Conservation (phyloP, 2,329 filamentous ascomycete species). For the Colletotrichum limetticola region DNA sequence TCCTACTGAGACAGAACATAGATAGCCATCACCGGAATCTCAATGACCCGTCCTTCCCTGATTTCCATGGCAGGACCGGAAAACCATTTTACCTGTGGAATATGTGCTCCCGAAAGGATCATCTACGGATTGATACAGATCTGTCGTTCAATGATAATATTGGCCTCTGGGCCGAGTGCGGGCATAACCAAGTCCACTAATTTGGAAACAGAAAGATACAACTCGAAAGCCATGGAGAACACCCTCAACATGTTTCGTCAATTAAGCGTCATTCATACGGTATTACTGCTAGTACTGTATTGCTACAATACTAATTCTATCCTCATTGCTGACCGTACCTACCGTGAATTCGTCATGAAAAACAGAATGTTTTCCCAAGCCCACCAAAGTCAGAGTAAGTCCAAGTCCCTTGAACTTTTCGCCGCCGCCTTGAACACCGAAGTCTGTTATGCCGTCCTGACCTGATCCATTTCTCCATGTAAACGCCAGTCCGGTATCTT, state of each 20-base stretch:
- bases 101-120: neutral
- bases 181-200: neutral
- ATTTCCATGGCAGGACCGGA: neutral
- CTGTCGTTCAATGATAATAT: neutral
- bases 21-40: neutral
- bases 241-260: neutral
- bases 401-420: neutral
- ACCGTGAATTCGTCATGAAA: neutral
- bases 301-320: neutral
- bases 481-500: constrained; percentile 9
- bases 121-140: neutral
- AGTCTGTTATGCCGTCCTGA: constrained; percentile 3
- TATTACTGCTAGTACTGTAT: neutral
- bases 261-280: neutral
- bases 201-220: neutral
- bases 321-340: neutral
- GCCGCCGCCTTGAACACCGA: constrained; percentile 3
- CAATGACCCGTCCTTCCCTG: neutral
- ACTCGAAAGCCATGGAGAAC: neutral
- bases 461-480: neutral
- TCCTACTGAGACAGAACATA: neutral
- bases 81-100: neutral
- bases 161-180: neutral
- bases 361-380: neutral
- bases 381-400: neutral